Conservation (phyloP, 2,329 filamentous ascomycete genomes). For the Exophiala sp. region DNA sequence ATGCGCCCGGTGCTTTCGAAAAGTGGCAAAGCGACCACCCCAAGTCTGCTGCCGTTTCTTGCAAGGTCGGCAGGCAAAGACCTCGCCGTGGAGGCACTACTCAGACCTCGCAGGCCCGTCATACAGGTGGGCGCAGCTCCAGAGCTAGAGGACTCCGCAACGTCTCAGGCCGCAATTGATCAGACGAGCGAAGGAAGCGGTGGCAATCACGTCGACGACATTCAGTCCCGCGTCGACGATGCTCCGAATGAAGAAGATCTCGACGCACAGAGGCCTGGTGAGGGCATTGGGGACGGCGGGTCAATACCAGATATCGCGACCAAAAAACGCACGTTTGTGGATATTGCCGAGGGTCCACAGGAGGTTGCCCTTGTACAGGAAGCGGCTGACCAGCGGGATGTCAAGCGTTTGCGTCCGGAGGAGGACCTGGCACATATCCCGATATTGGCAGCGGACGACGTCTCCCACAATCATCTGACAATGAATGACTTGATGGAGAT, state of each 20-base stretch:
- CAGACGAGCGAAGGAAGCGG: conserved; percentile 5
- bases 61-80: conserved; percentile 55
- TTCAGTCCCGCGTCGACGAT: conserved; percentile 44
- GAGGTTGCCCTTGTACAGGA: conserved; percentile 43
- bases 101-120: conserved; percentile 49
- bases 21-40: conserved; percentile 55
- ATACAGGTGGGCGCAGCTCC: conserved; percentile 25
- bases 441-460: not conserved
- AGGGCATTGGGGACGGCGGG: conserved; percentile 30
- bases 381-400: conserved; percentile 38
- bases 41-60: conserved; percentile 76
- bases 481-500: not conserved
- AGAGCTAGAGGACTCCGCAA: not conserved
- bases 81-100: conserved; percentile 60
- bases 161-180: not conserved
- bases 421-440: not conserved
- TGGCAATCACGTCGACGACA: conserved; percentile 3
- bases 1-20: conserved; percentile 66
- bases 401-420: not conserved
- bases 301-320: not conserved
- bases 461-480: not conserved
- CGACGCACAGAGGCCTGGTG: conserved; percentile 39
- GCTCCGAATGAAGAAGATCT: conserved; percentile 41
- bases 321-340: not conserved
- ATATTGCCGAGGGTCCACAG: conserved; percentile 32